phyloP scores from a whole-genome alignment of 2,329 filamentous ascomycete genomes.

The Penicillium thymicola region DNA sequence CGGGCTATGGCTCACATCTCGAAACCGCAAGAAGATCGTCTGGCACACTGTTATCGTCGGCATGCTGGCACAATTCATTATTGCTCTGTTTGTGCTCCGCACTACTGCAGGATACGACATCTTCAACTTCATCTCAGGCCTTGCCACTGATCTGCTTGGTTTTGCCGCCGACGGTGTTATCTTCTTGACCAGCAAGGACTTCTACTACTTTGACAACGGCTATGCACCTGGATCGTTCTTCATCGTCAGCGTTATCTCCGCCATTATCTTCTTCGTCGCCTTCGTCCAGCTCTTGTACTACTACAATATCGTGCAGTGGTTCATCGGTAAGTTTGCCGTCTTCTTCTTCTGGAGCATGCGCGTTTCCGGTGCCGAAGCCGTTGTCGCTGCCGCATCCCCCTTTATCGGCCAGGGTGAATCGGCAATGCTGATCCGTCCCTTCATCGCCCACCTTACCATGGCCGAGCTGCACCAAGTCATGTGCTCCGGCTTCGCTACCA shows the following conservation, averaged over 20 bases:
- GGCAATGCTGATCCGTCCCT: slow-evolving; percentile 85
- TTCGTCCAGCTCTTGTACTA: slow-evolving; percentile 86
- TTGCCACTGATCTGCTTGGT: slow-evolving; percentile 70
- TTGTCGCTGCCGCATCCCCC: slow-evolving; percentile 86
- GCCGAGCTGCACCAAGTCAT: slow-evolving; percentile 91
- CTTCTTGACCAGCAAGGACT: slow-evolving; percentile 61
- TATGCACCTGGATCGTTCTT: slow-evolving; percentile 58
- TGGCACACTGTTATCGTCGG: slow-evolving; percentile 85
- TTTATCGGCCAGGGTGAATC: slow-evolving; percentile 95
- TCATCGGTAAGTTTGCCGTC: slow-evolving; percentile 77
- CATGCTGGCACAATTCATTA: slow-evolving; percentile 82
- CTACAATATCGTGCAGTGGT: slow-evolving; percentile 80
- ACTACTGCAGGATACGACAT: slow-evolving; percentile 81
- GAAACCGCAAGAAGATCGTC: slow-evolving; percentile 56
- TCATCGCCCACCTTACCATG: slow-evolving; percentile 77
- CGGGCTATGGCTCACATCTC: slow-evolving; percentile 67
- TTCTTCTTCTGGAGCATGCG: slow-evolving; percentile 90
- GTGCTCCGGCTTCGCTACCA: slow-evolving; percentile 89
- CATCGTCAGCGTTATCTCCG: slow-evolving; percentile 74
- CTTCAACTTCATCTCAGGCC: slow-evolving; percentile 79
- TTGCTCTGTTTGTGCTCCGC: slow-evolving; percentile 83
- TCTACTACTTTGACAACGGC: slow-evolving; percentile 26
- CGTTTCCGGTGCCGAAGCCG: slow-evolving; percentile 88
- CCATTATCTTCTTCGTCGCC: slow-evolving; percentile 94
- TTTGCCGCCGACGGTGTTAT: slow-evolving; percentile 70